Percentiles rank a stretch among this genome's conserved stretches.
Evolutionary conservation across 1,284 basidiomycete species (phyloP).

Genomic region (Exobasidium rhododendri): DNA sequence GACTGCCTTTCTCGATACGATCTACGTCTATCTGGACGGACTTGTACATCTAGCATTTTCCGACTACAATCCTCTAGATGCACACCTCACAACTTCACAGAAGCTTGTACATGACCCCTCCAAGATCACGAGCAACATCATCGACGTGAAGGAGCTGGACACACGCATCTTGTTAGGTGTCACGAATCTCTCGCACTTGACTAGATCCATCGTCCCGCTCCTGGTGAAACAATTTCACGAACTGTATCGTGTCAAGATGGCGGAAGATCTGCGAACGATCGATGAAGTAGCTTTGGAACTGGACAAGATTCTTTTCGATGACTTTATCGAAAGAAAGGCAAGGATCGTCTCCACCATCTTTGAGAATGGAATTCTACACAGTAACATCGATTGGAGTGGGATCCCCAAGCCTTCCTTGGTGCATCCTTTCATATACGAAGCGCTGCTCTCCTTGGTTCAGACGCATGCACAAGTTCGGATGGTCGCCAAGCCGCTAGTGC

Average conservation of each 20-base stretch:
- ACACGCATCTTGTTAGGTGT: conserved; percentile 82
- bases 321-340: conserved; percentile 77
- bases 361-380: conserved; percentile 72
- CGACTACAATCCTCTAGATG: conserved; percentile 43
- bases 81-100: conserved; percentile 26
- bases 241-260: conserved; percentile 71
- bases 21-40: conserved; percentile 87
- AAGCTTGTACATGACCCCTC: conserved; percentile 29
- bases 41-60: conserved; percentile 74
- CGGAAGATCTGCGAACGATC: conserved; percentile 74
- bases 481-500: conserved; percentile 71
- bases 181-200: conserved; percentile 80
- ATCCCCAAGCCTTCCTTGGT: conserved; percentile 83
- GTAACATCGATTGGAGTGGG: conserved; percentile 83
- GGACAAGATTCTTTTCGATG: conserved; percentile 81
- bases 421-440: conserved; percentile 87
- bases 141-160: conserved; percentile 60
- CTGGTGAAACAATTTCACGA: conserved; percentile 77
- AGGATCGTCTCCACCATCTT: conserved; percentile 68
- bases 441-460: conserved; percentile 80
- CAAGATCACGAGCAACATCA: conserved; percentile 25
- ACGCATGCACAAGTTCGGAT: conserved; percentile 86
- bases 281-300: conserved; percentile 75
- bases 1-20: conserved; percentile 78
- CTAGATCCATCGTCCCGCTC: conserved; percentile 68